Evolutionary conservation across 768 basidiomycete genomes (phyloP), one percentile per base, ranked within the genome.

Genomic region (Leucogyrophana mollusca): DNA sequence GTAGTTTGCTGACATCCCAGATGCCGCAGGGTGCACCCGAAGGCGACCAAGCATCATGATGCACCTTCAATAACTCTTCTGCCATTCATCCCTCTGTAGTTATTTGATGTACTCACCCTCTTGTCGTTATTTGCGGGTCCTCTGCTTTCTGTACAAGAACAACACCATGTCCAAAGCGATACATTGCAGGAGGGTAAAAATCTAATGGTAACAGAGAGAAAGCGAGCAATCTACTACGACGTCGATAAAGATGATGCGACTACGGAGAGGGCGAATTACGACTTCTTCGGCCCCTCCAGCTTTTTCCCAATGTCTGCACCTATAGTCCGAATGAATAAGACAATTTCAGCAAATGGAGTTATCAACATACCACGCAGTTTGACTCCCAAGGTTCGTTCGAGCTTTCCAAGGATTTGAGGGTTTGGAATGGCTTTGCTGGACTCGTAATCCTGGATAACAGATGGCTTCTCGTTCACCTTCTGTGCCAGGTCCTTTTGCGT

Each of bases 401-500:
- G 82, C 77, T 96, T 95, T 46, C 77, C 74, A 24, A 97, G 81
- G 56, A 96, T 82, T 61, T 92, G 87, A 34, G 87, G 70, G 59
- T 86, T 93, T 23, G 94, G 94, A 32, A 91, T 79, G 24, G 93
- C 94, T 67, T 81, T 86, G 46, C 90, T 85, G 3, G 86, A 77
- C 67, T 96, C 94, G 64, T 95, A 92, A 56, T 94, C 93, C 65
- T 91, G 87, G 27, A 92, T 70, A 41, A 93, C 73, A 39, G 87
- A 86, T 23, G 87, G 90, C 67, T 94, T 94, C 72, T 94, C 92
- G 64, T 96, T 97, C 59, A 94, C 82, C 73, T 90, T 91, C 61
- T 86, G 84, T 9, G 94, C 94, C 32, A 95, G 71, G 40, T 95
- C 93, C 69, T 94, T 95, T 68, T 97, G 94, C 9, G 92, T 85